phyloP scores from a whole-genome alignment of 768 basidiomycete species.

The Pleurotus ostreatus region DNA sequence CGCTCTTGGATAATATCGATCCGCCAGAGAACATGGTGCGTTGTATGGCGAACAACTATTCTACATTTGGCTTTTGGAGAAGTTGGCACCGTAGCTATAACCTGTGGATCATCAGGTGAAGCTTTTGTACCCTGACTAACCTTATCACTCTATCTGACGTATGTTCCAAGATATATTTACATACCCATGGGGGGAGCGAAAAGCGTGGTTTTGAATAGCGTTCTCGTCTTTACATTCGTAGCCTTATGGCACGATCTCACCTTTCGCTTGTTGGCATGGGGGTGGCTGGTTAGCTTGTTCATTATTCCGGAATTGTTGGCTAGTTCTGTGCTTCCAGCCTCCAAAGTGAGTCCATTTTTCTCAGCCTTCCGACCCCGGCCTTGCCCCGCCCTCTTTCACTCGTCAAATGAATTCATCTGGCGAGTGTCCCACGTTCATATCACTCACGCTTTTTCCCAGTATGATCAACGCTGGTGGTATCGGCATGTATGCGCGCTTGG shows the following conservation, averaged over 20 bases:
- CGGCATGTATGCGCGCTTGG: constrained; percentile 82
- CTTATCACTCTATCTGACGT: background rate
- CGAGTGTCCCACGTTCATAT: background rate
- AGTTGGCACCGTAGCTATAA: constrained; percentile 98
- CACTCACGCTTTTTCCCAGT: constrained; percentile 39
- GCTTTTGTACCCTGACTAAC: background rate
- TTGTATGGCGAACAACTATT: constrained; percentile 98
- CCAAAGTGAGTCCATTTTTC: constrained; percentile 46
- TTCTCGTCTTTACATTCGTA: constrained; percentile 91
- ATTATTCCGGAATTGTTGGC: constrained; percentile 82
- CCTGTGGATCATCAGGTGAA: constrained; percentile 85
- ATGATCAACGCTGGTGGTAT: constrained; percentile 69
- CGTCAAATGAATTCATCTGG: constrained; percentile 8
- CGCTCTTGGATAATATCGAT: constrained; percentile 81
- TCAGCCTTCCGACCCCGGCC: background rate
- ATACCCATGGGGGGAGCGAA: constrained; percentile 81
- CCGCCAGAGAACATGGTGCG: constrained; percentile 98
- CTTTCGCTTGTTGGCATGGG: constrained; percentile 87
- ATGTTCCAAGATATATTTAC: constrained; percentile 76
- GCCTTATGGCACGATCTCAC: constrained; percentile 97
- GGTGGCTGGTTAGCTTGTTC: constrained; percentile 92
- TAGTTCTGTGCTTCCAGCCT: constrained; percentile 51
- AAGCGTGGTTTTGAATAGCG: constrained; percentile 52
- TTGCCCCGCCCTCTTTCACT: constrained; percentile 1
- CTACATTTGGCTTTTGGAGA: constrained; percentile 88